Percentiles rank a stretch among this genome's conserved stretches.
phyloP scores from a whole-genome alignment of 2,329 filamentous ascomycete species.

The Polychaeton citri region DNA sequence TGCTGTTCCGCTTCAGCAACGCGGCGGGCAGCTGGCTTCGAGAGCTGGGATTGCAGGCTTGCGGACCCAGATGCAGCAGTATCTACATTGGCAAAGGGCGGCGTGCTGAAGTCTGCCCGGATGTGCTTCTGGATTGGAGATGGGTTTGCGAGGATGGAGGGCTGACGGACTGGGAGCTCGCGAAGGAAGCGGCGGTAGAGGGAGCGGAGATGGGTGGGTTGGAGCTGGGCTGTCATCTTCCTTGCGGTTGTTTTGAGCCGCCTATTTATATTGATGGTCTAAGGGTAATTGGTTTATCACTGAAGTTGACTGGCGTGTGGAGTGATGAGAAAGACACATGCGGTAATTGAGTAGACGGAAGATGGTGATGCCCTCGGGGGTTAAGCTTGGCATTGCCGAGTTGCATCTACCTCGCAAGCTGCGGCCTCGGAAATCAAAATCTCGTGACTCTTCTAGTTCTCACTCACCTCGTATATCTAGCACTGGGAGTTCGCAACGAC shows the following conservation, averaged over 20 bases:
- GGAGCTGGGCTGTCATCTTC: not conserved
- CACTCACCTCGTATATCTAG: too few species aligned
- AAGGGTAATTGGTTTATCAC: too few species aligned
- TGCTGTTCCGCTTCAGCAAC: slow-evolving; percentile 59
- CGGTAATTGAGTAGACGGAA: too few species aligned
- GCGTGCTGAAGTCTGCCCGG: slow-evolving; percentile 45
- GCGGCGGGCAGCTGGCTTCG: slow-evolving; percentile 18
- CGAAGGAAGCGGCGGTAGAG: slow-evolving; percentile 82
- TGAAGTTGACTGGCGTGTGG: too few species aligned
- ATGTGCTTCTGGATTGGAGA: slow-evolving; percentile 59
- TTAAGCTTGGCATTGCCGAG: not conserved
- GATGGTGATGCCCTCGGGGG: too few species aligned
- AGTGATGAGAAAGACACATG: too few species aligned
- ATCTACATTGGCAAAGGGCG: slow-evolving; percentile 9
- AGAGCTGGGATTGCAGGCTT: slow-evolving; percentile 25
- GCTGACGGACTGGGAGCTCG: slow-evolving; percentile 64
- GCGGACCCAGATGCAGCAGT: slow-evolving; percentile 6
- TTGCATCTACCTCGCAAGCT: too few species aligned
- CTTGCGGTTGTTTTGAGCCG: too few species aligned
- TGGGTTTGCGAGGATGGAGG: slow-evolving; percentile 37
- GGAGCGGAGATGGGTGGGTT: slow-evolving; percentile 43
- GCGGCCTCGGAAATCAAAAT: too few species aligned
- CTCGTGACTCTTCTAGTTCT: too few species aligned
- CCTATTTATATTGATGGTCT: too few species aligned
- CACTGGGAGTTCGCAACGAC: too few species aligned